These are phyloP conservation scores for Termitomyces sp. DNA, from an alignment of 768 basidiomycete species.

Conservation along the genomic window DNA sequence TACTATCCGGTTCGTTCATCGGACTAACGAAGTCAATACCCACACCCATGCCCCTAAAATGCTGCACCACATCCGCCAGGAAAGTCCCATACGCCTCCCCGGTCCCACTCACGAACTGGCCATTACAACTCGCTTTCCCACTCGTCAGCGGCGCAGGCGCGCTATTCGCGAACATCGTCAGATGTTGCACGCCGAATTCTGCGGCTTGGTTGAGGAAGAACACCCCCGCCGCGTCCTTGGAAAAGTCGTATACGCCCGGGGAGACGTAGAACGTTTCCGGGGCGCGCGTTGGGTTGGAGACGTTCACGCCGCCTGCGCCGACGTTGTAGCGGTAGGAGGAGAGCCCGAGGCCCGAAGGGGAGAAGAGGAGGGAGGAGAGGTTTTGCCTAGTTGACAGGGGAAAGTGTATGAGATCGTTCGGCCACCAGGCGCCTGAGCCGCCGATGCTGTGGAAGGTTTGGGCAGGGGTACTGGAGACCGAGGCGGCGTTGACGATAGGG, in stretches of 20 bases:
- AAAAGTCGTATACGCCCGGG: constrained; percentile 33
- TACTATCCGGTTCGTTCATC: constrained; percentile 39
- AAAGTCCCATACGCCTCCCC: constrained; percentile 35
- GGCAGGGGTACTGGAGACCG: constrained; percentile 22
- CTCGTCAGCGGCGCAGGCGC: constrained; percentile 31
- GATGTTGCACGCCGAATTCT: constrained; percentile 25
- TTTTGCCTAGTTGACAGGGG: constrained; percentile 34
- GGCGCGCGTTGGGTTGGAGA: constrained; percentile 31
- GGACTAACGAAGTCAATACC: constrained; percentile 35
- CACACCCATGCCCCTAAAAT: constrained; percentile 32
- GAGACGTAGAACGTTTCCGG: constrained; percentile 32
- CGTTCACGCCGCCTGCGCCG: constrained; percentile 37
- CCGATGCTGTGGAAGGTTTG: constrained; percentile 36
- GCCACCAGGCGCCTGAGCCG: constrained; percentile 45
- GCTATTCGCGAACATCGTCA: constrained; percentile 40
- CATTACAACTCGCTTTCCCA: constrained; percentile 28
- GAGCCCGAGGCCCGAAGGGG: constrained; percentile 29
- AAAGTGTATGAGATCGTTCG: constrained; percentile 34
- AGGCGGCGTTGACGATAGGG: constrained; percentile 11
- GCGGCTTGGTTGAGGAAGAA: constrained; percentile 36
- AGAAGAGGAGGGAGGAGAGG: constrained; percentile 34
- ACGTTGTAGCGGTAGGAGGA: constrained; percentile 39
- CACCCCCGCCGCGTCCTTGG: constrained; percentile 31
- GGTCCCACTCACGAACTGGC: constrained; percentile 27
- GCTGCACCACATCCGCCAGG: constrained; percentile 33